Conservation (phyloP, 1,284 basidiomycete genomes). For the Malassezia sympodialis region DNA sequence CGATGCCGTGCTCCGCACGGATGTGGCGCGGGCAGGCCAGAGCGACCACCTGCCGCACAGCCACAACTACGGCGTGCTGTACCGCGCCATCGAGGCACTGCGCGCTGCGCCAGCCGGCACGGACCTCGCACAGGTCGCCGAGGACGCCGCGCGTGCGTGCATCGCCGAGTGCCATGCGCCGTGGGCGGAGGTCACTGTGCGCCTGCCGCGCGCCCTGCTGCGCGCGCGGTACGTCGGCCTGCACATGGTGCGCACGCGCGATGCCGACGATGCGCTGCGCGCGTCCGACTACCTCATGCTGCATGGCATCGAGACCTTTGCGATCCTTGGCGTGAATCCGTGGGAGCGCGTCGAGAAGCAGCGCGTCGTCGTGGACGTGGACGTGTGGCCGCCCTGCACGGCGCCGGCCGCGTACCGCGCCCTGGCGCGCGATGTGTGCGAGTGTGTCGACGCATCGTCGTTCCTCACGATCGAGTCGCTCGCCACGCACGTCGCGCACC, state of each 20-base stretch:
- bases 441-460: slow-evolving; percentile 52
- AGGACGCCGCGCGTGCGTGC: slow-evolving; percentile 52
- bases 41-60: slow-evolving; percentile 58
- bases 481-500: slow-evolving; percentile 57
- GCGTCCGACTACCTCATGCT: slow-evolving; percentile 49
- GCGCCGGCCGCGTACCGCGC: slow-evolving; percentile 10
- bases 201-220: slow-evolving; percentile 55
- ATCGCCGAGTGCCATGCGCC: slow-evolving; percentile 50
- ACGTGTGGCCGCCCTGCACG: slow-evolving; percentile 45
- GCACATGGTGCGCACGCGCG: slow-evolving; percentile 40
- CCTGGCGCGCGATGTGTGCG: slow-evolving; percentile 35
- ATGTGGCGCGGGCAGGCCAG: slow-evolving; percentile 54
- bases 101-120: slow-evolving; percentile 16
- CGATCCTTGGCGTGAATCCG: slow-evolving; percentile 64
- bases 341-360: slow-evolving; percentile 65
- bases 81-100: slow-evolving; percentile 40
- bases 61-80: slow-evolving; percentile 49
- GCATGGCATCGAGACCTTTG: slow-evolving; percentile 51
- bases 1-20: slow-evolving; percentile 55
- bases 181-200: slow-evolving; percentile 51
- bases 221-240: slow-evolving; percentile 54
- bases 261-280: not conserved
- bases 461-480: slow-evolving; percentile 68
- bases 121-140: slow-evolving; percentile 29
- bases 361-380: slow-evolving; percentile 58